These are phyloP conservation scores for Irpex sp. DNA, from an alignment of 1,284 basidiomycete species.

Conservation along the genomic window DNA sequence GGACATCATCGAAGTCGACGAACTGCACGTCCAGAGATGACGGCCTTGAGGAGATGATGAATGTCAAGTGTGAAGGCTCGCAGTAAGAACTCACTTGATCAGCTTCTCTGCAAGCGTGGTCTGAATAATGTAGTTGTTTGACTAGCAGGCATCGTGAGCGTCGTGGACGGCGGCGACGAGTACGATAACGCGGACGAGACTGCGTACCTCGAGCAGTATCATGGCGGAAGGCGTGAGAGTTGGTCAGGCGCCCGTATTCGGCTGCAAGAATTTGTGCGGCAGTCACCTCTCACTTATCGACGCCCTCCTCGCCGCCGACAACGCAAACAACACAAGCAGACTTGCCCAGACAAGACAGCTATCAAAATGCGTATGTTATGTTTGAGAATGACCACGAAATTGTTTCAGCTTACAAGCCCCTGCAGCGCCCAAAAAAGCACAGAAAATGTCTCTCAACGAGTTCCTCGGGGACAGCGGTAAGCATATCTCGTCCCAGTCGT, in stretches of 20 bases:
- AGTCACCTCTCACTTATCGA: constrained; percentile 7
- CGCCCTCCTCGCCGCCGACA: constrained; percentile 1
- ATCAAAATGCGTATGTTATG: constrained; percentile 30
- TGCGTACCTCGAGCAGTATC: constrained; percentile 71
- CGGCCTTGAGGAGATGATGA: constrained; percentile 51
- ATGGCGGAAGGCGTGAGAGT: constrained; percentile 34
- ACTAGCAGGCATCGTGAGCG: constrained; percentile 36
- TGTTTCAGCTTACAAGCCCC: too few species aligned
- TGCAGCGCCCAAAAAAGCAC: constrained; percentile 80
- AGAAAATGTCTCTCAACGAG: constrained; percentile 88
- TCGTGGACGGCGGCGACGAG: neutral
- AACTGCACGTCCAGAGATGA: constrained; percentile 91
- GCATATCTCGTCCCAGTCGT: constrained; percentile 26
- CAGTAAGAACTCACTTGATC: constrained; percentile 60
- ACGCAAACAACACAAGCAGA: neutral
- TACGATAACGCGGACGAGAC: neutral
- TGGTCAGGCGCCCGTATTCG: constrained; percentile 8
- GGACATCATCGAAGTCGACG: constrained; percentile 96
- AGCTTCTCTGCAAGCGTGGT: constrained; percentile 90
- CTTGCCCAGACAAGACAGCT: constrained; percentile 7
- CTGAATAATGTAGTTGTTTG: constrained; percentile 91
- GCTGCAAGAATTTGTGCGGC: constrained; percentile 13
- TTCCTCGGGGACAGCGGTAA: constrained; percentile 82
- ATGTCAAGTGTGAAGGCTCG: constrained; percentile 10
- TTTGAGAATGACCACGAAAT: neutral